Conservation (phyloP, 805 yeast species). For the Candida nemodendra region DNA sequence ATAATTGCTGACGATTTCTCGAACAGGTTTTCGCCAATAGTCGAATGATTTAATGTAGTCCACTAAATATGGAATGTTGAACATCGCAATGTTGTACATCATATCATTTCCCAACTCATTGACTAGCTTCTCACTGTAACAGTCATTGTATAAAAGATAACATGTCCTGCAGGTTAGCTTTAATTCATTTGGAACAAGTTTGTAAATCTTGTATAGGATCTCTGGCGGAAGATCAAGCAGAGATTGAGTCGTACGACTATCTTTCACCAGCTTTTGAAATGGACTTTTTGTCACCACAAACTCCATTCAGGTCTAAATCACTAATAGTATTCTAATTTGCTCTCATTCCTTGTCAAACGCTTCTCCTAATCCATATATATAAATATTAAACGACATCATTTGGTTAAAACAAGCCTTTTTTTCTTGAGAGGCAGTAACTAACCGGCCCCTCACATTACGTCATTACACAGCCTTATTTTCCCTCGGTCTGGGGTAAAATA, state of each 20-base stretch:
- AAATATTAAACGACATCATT: not conserved
- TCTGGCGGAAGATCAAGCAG: slow-evolving; percentile 32
- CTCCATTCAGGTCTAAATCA: slow-evolving; percentile 10
- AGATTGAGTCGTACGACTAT: slow-evolving; percentile 8
- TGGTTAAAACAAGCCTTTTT: not conserved
- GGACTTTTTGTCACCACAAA: slow-evolving; percentile 14
- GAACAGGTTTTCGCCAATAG: slow-evolving; percentile 32
- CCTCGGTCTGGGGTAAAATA: too few relatives aligned
- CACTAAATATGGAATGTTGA: slow-evolving; percentile 26
- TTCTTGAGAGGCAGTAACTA: not conserved
- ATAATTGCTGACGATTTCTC: slow-evolving; percentile 26
- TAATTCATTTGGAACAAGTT: slow-evolving; percentile 30
- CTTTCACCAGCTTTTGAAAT: slow-evolving; percentile 7
- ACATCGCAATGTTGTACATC: slow-evolving; percentile 20
- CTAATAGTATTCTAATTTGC: too few relatives aligned
- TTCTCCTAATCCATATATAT: not conserved
- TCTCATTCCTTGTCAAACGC: not conserved
- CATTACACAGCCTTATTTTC: too few relatives aligned
- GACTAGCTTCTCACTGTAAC: slow-evolving; percentile 38
- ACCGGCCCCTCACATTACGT: not conserved
- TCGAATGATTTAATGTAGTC: slow-evolving; percentile 35
- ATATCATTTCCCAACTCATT: slow-evolving; percentile 31
- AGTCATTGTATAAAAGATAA: slow-evolving; percentile 49
- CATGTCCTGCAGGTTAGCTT: slow-evolving; percentile 34
- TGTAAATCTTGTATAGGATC: slow-evolving; percentile 25